Evolutionary conservation across 2,329 filamentous ascomycete species (phyloP).

Genomic region (Aureobasidium leucospermi): DNA sequence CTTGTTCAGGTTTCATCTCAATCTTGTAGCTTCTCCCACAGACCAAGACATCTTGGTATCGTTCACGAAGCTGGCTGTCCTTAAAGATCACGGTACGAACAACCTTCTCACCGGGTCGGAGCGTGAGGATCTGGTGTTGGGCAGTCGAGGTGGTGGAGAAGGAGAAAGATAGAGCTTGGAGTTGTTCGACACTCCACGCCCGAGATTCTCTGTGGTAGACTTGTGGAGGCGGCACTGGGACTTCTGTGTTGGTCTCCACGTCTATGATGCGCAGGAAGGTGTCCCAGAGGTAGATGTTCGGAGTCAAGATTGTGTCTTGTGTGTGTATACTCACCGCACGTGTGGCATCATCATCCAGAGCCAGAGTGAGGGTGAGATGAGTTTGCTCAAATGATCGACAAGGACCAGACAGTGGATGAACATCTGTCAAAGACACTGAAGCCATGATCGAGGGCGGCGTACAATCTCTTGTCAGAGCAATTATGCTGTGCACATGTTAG

Average conservation of each 20-base stretch:
- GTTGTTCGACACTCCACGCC: background rate
- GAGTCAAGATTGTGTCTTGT: background rate
- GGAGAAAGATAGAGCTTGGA: background rate
- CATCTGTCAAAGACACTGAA: background rate
- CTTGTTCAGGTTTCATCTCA: background rate
- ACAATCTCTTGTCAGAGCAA: too few species aligned
- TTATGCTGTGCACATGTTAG: too few species aligned
- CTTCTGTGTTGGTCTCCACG: background rate
- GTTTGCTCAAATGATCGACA: background rate
- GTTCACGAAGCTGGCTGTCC: background rate
- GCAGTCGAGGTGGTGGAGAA: background rate
- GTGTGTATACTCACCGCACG: background rate
- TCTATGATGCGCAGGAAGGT: background rate
- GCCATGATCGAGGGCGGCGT: background rate
- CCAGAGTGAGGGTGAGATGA: background rate
- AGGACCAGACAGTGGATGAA: background rate
- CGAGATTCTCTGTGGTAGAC: background rate
- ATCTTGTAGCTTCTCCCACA: background rate
- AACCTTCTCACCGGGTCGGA: background rate
- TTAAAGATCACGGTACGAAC: background rate
- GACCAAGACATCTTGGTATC: background rate
- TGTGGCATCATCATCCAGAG: background rate
- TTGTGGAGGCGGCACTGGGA: background rate
- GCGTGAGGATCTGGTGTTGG: background rate
- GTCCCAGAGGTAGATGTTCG: background rate